Evolutionary conservation across 2,329 filamentous ascomycete species (phyloP), one percentile per base, ranked within the genome.

Genomic region (Catunica adiposa): DNA sequence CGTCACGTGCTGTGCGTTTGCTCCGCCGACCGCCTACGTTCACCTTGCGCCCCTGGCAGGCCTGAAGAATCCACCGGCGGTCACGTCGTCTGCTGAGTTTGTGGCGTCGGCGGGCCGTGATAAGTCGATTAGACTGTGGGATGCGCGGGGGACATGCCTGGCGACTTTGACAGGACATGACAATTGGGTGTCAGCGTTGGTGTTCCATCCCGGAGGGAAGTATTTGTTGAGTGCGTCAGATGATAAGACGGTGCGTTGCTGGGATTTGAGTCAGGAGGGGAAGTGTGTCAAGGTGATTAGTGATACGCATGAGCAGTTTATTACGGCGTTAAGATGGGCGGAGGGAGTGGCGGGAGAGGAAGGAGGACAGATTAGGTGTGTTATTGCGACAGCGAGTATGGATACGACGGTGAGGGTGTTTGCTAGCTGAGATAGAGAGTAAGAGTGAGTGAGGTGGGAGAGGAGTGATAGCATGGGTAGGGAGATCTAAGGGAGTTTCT

Each of bases 181-280:
- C 66, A 96, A 96, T 66, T 97, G 90, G 90, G 80, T 97, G 7
- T 81, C 88, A 31, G 84, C 78, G 0, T 69, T 96, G 4, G 81
- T 88, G 8, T 97, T 95, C 67, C 90, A 96, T 63, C 90, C 90
- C 0, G 86, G 87, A 7, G 90, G 90, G 46, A 94, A 90, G 68
- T 96, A 92, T 64, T 75, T 97, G 1, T 70, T 97, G 4, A 89
- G 84, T 5, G 86, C 85, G 20, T 79, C 84, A 15, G 90, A 97
- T 66, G 90, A 97, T 70, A 94, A 92, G 71, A 89, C 87, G 3
- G 75, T 97, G 58, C 77, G 89, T 56, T 96, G 89, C 71, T 97
- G 90, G 90, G 90, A 97, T 70, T 72, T 97, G 25, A 77, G 78
- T 25, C 90, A 97, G 66, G 89, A 94, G 66, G 87, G 86, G 44